Evolutionary conservation across 805 yeast species (phyloP).

Genomic region (Kuraishia molischiana): DNA sequence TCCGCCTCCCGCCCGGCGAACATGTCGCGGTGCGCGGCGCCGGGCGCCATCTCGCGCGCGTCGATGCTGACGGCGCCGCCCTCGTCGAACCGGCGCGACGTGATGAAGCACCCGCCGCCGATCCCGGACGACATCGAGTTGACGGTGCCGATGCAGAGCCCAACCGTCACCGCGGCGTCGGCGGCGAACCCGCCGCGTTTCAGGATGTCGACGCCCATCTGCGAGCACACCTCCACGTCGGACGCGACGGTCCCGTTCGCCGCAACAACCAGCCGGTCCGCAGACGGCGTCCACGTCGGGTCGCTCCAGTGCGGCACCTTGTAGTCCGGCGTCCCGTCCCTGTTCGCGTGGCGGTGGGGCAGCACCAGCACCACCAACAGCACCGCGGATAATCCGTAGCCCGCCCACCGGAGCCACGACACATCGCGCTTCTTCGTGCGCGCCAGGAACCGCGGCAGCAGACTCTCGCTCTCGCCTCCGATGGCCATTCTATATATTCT

Average conservation of each 20-base stretch:
- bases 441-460: no score
- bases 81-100: conserved; percentile 27
- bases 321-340: no score
- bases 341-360: no score
- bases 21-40: conserved; percentile 53
- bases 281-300: conserved; percentile 21
- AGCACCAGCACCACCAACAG: no score
- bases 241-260: conserved; percentile 54
- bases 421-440: no score
- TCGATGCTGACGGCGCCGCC: conserved; percentile 56
- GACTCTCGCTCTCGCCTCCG: no score
- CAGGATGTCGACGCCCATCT: conserved; percentile 49
- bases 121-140: conserved; percentile 82
- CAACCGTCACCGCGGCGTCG: conserved; percentile 85
- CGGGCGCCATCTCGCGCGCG: conserved; percentile 87
- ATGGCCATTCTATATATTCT: no score
- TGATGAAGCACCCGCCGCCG: conserved; percentile 91
- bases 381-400: no score
- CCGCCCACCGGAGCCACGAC: no score
- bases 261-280: conserved; percentile 28
- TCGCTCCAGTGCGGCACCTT: neutral
- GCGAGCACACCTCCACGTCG: conserved; percentile 56
- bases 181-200: conserved; percentile 71
- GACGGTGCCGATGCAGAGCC: conserved; percentile 78
- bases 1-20: conserved; percentile 34